phyloP scores from a whole-genome alignment of 2,329 filamentous ascomycete species.

The Colletotrichum sp. region DNA sequence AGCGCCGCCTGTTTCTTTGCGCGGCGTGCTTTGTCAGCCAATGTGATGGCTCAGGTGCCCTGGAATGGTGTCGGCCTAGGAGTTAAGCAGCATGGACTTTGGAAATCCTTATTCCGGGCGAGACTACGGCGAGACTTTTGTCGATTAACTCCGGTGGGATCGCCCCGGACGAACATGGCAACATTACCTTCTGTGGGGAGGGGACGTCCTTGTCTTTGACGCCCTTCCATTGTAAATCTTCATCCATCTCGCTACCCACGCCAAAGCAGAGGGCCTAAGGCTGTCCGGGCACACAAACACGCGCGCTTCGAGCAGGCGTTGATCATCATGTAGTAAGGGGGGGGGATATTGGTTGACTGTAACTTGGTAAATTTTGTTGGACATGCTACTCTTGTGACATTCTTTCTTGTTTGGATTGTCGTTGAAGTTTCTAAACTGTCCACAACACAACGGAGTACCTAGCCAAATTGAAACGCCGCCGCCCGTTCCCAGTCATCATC shows the following conservation, averaged over 20 bases:
- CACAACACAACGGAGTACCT: neutral
- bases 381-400: neutral
- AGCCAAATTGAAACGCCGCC: conserved; percentile 4
- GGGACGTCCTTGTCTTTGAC: neutral
- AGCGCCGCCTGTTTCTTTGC: neutral
- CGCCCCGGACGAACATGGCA: neutral
- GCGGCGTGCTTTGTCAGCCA: neutral
- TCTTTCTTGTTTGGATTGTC: neutral
- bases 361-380: neutral
- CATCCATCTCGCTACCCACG: neutral
- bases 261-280: neutral
- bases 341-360: neutral
- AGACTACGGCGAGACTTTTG: neutral
- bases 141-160: neutral
- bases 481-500: conserved; percentile 18
- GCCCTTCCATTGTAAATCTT: neutral
- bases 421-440: neutral
- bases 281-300: neutral
- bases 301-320: neutral
- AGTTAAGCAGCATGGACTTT: neutral
- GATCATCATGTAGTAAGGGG: neutral
- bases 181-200: neutral
- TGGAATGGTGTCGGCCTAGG: neutral
- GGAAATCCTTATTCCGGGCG: neutral
- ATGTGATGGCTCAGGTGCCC: neutral